Percentiles rank a stretch among this genome's conserved stretches.
phyloP scores from a whole-genome alignment of 306 rosid genomes.

The Vigna angularis region DNA sequence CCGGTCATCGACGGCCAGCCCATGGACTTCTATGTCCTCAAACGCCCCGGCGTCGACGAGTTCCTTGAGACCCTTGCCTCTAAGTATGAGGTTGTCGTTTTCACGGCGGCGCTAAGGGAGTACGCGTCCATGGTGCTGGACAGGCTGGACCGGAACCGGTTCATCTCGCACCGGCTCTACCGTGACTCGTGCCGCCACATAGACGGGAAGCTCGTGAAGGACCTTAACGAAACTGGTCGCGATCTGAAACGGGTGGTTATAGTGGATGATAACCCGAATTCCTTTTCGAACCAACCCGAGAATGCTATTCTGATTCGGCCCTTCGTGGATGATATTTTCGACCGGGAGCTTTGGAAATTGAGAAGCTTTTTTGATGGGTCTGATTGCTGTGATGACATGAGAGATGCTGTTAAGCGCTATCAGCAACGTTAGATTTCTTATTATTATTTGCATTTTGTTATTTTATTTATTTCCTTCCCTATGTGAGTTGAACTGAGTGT shows the following conservation, averaged over 20 bases:
- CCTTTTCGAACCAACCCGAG: constrained; percentile 71
- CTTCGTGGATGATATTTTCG: constrained; percentile 67
- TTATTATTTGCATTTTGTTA: background rate
- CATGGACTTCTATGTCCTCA: constrained; percentile 74
- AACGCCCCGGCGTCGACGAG: constrained; percentile 87
- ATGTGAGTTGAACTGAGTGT: constrained; percentile 46
- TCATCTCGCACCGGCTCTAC: constrained; percentile 75
- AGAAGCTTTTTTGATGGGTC: constrained; percentile 55
- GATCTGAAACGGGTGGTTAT: constrained; percentile 72
- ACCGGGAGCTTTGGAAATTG: constrained; percentile 68
- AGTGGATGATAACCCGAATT: constrained; percentile 89
- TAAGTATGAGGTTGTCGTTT: constrained; percentile 80
- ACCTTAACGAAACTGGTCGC: constrained; percentile 64
- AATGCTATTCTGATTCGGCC: constrained; percentile 74
- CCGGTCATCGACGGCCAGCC: constrained; percentile 71
- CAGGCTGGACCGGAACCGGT: constrained; percentile 62
- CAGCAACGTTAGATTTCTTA: background rate
- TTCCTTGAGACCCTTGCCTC: constrained; percentile 57
- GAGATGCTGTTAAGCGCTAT: constrained; percentile 71
- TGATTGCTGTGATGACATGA: constrained; percentile 72
- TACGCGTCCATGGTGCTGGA: constrained; percentile 87
- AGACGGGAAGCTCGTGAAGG: constrained; percentile 82
- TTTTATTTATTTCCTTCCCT: background rate
- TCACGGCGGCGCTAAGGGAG: constrained; percentile 83
- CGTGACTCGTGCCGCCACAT: constrained; percentile 76